Evolutionary conservation across 2,329 filamentous ascomycete genomes (phyloP).

Genomic region (Diaporthe citrichinensis): DNA sequence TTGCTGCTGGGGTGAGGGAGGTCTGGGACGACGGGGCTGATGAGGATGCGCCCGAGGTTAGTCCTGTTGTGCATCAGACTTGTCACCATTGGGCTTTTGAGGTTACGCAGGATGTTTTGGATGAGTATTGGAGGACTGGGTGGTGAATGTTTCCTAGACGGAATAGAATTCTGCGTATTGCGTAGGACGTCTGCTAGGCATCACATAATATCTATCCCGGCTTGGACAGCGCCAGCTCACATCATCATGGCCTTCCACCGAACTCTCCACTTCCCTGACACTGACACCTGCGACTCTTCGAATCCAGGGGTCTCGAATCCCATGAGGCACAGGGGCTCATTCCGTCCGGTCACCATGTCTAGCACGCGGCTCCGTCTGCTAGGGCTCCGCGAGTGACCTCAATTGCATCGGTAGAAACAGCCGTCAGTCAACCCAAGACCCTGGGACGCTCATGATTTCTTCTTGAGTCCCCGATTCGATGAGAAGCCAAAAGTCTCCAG

Average conservation of each 20-base stretch:
- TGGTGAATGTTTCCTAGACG: conserved; percentile 3
- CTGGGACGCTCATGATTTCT: background rate
- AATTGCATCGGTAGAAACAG: background rate
- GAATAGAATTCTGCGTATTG: background rate
- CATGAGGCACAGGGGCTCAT: background rate
- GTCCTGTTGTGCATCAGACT: conserved; percentile 69
- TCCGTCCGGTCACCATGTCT: background rate
- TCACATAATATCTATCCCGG: background rate
- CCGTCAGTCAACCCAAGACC: background rate
- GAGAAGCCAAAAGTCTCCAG: background rate
- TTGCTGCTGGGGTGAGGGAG: conserved; percentile 54
- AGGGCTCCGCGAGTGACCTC: background rate
- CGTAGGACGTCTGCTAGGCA: background rate
- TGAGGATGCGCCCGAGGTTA: conserved; percentile 58
- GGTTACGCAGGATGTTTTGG: conserved; percentile 63
- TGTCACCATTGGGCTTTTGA: conserved; percentile 70
- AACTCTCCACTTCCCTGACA: too few relatives aligned
- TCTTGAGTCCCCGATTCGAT: background rate
- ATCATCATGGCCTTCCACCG: too few relatives aligned
- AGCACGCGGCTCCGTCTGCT: background rate
- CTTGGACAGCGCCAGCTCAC: too few relatives aligned
- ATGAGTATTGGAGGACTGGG: conserved; percentile 59
- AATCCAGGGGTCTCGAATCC: background rate
- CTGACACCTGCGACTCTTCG: background rate
- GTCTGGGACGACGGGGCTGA: conserved; percentile 64